A percentile compares a stretch with the other conserved stretches of the same genome.
Conservation (phyloP, 202 grass and related monocot genomes). For the Digitaria exilis region DNA sequence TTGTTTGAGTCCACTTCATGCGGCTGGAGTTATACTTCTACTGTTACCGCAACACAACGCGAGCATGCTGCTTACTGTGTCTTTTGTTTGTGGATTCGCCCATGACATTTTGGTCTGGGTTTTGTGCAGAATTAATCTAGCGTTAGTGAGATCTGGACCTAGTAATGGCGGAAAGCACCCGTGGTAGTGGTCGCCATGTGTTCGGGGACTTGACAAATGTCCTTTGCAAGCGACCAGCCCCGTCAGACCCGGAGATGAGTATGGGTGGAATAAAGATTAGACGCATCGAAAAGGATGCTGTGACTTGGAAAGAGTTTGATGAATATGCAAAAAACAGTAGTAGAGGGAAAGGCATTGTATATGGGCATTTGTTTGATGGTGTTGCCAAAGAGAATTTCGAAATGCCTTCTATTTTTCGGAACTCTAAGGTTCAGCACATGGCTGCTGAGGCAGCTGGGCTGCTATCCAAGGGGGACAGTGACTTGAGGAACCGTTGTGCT, state of each 20-base stretch:
- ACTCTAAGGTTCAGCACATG: conserved; percentile 50
- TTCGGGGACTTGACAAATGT: conserved; percentile 51
- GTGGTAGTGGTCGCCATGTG: conserved; percentile 28
- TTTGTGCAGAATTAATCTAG: background rate
- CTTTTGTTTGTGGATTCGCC: conserved; percentile 23
- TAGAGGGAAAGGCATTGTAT: background rate
- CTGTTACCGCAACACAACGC: no score
- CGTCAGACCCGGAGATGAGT: conserved; percentile 39
- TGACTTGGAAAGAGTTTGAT: conserved; percentile 14
- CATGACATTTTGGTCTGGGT: background rate
- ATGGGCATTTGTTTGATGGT: conserved; percentile 22
- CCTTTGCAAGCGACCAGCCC: conserved; percentile 45
- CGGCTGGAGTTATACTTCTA: background rate
- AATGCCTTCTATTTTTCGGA: conserved; percentile 34
- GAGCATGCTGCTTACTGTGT: background rate
- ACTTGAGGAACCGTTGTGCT: background rate
- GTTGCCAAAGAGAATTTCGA: conserved; percentile 32
- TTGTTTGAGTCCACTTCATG: background rate
- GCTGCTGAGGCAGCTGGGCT: conserved; percentile 43
- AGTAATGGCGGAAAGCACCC: conserved; percentile 38
- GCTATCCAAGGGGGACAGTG: conserved; percentile 23
- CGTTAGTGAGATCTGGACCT: background rate
- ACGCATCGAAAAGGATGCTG: conserved; percentile 17
- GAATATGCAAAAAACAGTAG: conserved; percentile 24
- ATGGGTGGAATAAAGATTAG: conserved; percentile 38